Percentiles rank a stretch among this genome's conserved stretches.
Evolutionary conservation across 306 rosid species (phyloP).

Genomic region (Malus sylvestris): DNA sequence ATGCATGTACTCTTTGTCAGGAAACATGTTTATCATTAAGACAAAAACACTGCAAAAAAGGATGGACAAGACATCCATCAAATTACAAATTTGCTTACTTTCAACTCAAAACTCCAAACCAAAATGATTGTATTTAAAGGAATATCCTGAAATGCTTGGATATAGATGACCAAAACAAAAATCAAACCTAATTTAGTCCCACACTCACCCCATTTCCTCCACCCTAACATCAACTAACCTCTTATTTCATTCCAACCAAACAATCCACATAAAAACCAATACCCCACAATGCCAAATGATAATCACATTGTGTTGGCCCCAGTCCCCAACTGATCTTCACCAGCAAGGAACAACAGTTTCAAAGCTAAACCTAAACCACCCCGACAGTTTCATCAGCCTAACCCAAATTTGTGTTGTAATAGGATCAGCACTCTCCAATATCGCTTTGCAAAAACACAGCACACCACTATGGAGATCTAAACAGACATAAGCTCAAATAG

Average conservation of each 20-base stretch:
- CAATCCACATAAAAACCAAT: background rate
- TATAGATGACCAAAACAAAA: background rate
- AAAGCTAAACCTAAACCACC: background rate
- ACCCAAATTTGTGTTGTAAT: background rate
- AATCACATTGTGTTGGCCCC: background rate
- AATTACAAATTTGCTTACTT: background rate
- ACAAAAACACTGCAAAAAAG: background rate
- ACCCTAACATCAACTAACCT: background rate
- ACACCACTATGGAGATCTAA: background rate
- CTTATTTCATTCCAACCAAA: background rate
- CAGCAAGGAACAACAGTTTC: background rate
- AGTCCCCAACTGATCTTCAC: background rate
- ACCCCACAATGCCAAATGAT: background rate
- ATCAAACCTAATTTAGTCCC: background rate
- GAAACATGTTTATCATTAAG: background rate
- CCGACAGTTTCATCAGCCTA: background rate
- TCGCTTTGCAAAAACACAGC: background rate
- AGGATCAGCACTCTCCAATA: background rate
- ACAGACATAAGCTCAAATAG: background rate
- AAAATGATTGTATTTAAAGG: background rate
- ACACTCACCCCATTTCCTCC: background rate
- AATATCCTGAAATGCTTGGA: background rate
- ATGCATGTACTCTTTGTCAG: background rate
- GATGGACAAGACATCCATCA: background rate
- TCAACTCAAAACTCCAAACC: background rate